Conservation (phyloP, 2,329 filamentous ascomycete species). For the Cercospora citrullina region DNA sequence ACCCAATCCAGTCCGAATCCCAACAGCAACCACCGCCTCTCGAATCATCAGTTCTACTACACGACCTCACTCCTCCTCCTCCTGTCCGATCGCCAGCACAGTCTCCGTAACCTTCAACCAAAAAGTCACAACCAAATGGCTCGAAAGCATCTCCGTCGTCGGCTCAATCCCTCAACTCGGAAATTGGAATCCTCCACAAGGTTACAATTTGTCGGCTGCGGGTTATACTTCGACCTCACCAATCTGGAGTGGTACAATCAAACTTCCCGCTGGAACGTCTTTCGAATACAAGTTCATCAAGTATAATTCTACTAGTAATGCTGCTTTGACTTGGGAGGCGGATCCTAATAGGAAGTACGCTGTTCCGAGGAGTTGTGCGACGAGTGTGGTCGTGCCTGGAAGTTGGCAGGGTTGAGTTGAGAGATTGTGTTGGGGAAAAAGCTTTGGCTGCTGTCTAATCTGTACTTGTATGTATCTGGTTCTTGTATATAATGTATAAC, state of each 20-base stretch:
- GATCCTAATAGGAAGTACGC: constrained; percentile 52
- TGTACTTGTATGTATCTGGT: neutral
- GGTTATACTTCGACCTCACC: constrained; percentile 60
- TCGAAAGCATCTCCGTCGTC: constrained; percentile 65
- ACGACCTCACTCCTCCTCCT: constrained; percentile 2
- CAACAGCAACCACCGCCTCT: neutral
- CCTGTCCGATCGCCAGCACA: constrained; percentile 30
- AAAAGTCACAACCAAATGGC: constrained; percentile 57
- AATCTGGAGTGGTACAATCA: constrained; percentile 61
- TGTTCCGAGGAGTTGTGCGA: constrained; percentile 42
- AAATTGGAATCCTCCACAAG: constrained; percentile 56
- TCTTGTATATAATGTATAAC: neutral
- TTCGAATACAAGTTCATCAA: constrained; percentile 65
- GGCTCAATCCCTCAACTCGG: constrained; percentile 63
- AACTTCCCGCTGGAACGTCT: constrained; percentile 55
- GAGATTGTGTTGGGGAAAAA: neutral
- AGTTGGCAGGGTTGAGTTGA: constrained; percentile 36
- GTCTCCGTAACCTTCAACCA: constrained; percentile 65
- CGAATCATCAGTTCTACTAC: constrained; percentile 3
- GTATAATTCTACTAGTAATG: constrained; percentile 53
- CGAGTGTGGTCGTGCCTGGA: constrained; percentile 39
- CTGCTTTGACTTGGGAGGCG: constrained; percentile 61
- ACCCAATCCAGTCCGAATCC: neutral
- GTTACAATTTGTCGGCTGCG: constrained; percentile 58
- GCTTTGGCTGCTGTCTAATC: neutral